Evolutionary conservation across 331 rosid species (phyloP), one percentile per base, ranked within the genome.

Genomic region (Malus hybrid): DNA sequence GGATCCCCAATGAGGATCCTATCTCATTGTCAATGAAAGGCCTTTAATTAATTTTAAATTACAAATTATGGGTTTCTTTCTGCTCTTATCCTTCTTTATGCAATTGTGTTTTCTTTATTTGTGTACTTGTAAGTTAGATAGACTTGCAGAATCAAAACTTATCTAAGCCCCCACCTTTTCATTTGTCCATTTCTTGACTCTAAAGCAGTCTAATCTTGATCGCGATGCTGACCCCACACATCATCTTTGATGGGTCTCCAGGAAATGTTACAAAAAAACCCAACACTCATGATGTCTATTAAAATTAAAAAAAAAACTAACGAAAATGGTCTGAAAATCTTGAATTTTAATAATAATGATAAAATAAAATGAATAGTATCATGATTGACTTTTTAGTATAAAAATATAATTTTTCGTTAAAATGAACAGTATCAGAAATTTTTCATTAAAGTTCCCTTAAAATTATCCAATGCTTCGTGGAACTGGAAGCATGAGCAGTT

Each of bases 101-200:
- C 14, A 32, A 55, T 11, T 24, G 54, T 29, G 22, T 22, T 48
- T 44, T 68, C 56, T n/a, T 68, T 42, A 68, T 28, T 68, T 67
- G 42, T 69, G 15, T 4, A 28, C 4, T 39, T 16, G 19, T 48
- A 28, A 9, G 24, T 73, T 6, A 2, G 46, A 59, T 59, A 10
- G 39, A 62, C 34, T 57, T 1, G 60, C 10, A 61, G 62, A 65
- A 64, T 74, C 52, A 31, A 50, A 44, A 6, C 14, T 15, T 52
- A 74, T 62, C 57, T 1, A 20, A 29, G 50, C 2, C 27, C 60
- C 42, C 9, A 19, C 54, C 10, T 3, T 39, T 64, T 48, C 64
- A 19, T n/a, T 59, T 73, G 76, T 60, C 69, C 27, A 28, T 13
- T 73, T 57, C 57, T 72, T 39, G 19, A 73, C 28, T 56, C 22